These are phyloP conservation scores for Anisodus acutangulus DNA, from an alignment of 257 asterid species.

Conservation along the genomic window DNA sequence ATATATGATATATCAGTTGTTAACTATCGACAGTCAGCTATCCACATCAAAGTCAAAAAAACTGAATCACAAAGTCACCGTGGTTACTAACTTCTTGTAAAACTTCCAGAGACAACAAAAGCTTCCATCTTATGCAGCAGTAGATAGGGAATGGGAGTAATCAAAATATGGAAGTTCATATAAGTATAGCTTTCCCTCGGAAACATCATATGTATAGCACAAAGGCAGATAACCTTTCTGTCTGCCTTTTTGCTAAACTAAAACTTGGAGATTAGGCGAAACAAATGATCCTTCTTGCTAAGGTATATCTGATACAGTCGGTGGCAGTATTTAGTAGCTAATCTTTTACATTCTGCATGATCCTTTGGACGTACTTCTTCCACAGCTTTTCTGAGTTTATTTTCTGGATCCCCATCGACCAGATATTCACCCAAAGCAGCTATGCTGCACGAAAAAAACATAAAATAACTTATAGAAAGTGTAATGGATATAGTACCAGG, in stretches of 20 bases:
- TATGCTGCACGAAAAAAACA: conserved; percentile 36
- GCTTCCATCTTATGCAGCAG: neutral
- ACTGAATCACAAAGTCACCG: neutral
- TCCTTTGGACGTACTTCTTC: conserved; percentile 41
- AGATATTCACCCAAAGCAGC: conserved; percentile 45
- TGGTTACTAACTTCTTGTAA: neutral
- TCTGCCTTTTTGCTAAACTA: neutral
- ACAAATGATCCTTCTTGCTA: conserved; percentile 18
- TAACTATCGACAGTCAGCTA: conserved; percentile 14
- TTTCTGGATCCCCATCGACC: conserved; percentile 37
- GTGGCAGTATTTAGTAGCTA: conserved; percentile 28
- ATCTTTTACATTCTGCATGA: conserved; percentile 29
- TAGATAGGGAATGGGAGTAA: neutral
- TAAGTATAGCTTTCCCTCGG: neutral
- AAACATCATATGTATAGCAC: neutral
- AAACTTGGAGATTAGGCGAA: neutral
- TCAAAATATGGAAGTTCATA: neutral
- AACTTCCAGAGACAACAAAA: conserved; percentile 2
- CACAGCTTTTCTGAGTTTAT: conserved; percentile 40
- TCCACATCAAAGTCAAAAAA: conserved; percentile 17
- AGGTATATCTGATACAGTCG: conserved; percentile 29
- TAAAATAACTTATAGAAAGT: neutral
- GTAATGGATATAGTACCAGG: neutral
- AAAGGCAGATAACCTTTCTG: neutral
- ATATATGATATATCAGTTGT: neutral